phyloP scores from a whole-genome alignment of 2,329 filamentous ascomycete species.

The Xylaria sp. region DNA sequence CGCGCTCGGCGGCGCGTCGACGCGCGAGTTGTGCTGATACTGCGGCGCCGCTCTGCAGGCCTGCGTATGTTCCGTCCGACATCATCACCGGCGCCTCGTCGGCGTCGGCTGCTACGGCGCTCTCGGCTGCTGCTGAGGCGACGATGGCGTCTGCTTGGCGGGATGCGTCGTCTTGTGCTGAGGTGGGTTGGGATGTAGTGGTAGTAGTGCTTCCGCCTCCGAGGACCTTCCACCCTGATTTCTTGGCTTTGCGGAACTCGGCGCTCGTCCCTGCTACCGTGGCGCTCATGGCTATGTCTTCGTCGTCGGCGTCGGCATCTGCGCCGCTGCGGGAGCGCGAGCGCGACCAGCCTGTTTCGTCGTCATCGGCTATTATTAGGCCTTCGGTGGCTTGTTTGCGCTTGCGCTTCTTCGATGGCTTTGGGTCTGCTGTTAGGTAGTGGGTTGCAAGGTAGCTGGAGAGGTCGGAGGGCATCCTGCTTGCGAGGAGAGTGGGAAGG shows the following conservation, averaged over 20 bases:
- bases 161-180: slow-evolving; percentile 65
- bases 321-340: slow-evolving; percentile 57
- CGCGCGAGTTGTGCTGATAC: slow-evolving; percentile 78
- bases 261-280: slow-evolving; percentile 63
- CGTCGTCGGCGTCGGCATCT: slow-evolving; percentile 60
- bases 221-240: slow-evolving; percentile 82
- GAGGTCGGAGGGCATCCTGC: slow-evolving; percentile 68
- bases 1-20: slow-evolving; percentile 57
- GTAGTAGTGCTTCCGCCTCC: slow-evolving; percentile 59
- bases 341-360: slow-evolving; percentile 65
- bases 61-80: slow-evolving; percentile 88
- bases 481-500: slow-evolving; percentile 6
- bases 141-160: slow-evolving; percentile 76
- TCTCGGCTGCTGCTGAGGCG: slow-evolving; percentile 73
- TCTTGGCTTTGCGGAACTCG: slow-evolving; percentile 80
- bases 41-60: slow-evolving; percentile 84
- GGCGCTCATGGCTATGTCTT: slow-evolving; percentile 58
- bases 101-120: slow-evolving; percentile 59
- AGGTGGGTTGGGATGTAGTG: slow-evolving; percentile 48
- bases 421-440: slow-evolving; percentile 76
- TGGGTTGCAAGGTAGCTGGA: slow-evolving; percentile 90
- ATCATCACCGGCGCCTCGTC: slow-evolving; percentile 68
- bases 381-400: slow-evolving; percentile 65
- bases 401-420: slow-evolving; percentile 72
- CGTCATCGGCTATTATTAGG: slow-evolving; percentile 73